These are phyloP conservation scores for Trichoderma gracile DNA, from an alignment of 2,329 filamentous ascomycete genomes.

Conservation along the genomic window DNA sequence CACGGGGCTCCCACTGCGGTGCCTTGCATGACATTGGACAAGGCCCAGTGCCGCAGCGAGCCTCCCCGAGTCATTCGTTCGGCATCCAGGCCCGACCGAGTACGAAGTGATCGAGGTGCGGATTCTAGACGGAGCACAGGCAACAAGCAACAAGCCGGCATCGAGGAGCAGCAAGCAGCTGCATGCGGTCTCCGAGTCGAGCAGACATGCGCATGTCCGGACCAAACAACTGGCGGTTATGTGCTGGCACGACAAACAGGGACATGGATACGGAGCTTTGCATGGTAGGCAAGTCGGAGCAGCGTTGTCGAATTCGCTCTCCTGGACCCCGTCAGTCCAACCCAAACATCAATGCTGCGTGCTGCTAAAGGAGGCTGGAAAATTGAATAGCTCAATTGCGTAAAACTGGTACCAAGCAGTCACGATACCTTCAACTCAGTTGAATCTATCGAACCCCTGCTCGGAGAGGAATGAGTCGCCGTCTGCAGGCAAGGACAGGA, in stretches of 20 bases:
- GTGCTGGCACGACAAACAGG: slow-evolving; percentile 8
- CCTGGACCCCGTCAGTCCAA: background rate
- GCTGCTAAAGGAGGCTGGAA: background rate
- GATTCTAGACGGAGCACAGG: background rate
- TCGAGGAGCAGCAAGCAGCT: slow-evolving; percentile 6
- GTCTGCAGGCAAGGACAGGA: background rate
- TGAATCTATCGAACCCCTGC: background rate
- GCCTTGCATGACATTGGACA: slow-evolving; percentile 21
- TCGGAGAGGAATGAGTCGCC: background rate
- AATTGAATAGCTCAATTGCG: slow-evolving; percentile 1
- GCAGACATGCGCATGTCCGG: background rate
- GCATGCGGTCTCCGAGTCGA: slow-evolving; percentile 3
- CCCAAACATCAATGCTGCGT: background rate
- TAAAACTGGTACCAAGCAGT: slow-evolving; percentile 1
- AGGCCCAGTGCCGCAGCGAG: slow-evolving; percentile 6
- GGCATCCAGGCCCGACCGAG: slow-evolving; percentile 11
- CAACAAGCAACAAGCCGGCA: background rate
- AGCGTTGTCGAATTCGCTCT: too few relatives aligned
- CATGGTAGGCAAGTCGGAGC: too few relatives aligned
- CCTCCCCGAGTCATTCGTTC: slow-evolving; percentile 15
- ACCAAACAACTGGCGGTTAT: background rate
- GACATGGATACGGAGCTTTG: background rate
- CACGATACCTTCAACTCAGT: background rate
- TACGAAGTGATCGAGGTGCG: background rate
- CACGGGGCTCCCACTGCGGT: slow-evolving; percentile 12